Percentiles rank a stretch among this genome's conserved stretches.
These are phyloP conservation scores for Triangularia setosa DNA, from an alignment of 2,329 filamentous ascomycete species.

Conservation along the genomic window DNA sequence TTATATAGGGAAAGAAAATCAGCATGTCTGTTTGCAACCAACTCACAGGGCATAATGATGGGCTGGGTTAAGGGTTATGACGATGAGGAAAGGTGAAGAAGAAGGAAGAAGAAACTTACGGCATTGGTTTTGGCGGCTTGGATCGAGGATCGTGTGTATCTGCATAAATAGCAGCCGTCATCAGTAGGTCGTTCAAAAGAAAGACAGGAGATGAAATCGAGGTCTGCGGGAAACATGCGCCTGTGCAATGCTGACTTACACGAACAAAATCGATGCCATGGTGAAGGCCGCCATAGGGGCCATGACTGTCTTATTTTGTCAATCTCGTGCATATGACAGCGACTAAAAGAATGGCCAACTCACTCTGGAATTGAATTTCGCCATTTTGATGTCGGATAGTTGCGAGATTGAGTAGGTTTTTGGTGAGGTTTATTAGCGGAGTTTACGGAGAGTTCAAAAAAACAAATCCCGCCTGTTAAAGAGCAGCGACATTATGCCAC, in stretches of 20 bases:
- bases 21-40: no score
- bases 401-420: not conserved
- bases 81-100: not conserved
- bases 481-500: no score
- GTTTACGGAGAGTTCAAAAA: no score
- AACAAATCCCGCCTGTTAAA: no score
- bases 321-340: not conserved
- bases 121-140: constrained; percentile 23
- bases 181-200: no score
- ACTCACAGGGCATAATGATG: no score
- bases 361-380: constrained; percentile 1
- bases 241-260: not conserved
- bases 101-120: constrained; percentile 10
- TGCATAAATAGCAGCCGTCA: not conserved
- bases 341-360: not conserved
- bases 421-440: not conserved
- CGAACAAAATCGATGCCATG: constrained; percentile 5
- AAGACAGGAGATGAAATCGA: no score
- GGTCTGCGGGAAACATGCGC: no score
- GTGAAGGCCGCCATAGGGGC: constrained; percentile 6
- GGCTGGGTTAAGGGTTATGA: not conserved
- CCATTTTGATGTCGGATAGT: not conserved
- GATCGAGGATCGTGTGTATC: constrained; percentile 24
- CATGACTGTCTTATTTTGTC: constrained; percentile 1
- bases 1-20: no score